Evolutionary conservation across 2,329 filamentous ascomycete genomes (phyloP).

Genomic region (Chalaropsis ovoidea): DNA sequence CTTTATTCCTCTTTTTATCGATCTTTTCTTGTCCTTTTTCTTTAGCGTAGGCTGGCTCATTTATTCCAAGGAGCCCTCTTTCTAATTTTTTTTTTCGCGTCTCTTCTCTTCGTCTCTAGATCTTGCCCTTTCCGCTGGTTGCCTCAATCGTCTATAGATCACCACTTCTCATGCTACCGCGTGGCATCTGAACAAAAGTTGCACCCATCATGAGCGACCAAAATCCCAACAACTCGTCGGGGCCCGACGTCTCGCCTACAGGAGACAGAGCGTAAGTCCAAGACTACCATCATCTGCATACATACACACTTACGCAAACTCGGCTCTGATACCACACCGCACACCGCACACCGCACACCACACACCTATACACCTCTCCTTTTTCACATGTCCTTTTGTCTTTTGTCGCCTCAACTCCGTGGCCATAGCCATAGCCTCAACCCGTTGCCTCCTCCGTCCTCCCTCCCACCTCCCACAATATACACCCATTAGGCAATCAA

Average conservation of each 20-base stretch:
- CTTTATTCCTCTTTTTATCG: background rate
- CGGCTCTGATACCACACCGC: background rate
- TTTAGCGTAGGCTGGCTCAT: background rate
- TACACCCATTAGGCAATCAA: background rate
- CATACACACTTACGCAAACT: background rate
- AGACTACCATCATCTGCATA: background rate
- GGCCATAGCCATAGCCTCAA: background rate
- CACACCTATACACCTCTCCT: background rate
- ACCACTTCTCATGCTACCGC: background rate
- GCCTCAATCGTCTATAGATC: background rate
- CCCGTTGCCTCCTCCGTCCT: background rate
- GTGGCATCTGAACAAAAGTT: conserved; percentile 1
- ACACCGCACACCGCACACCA: too few species aligned
- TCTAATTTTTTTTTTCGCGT: conserved; percentile 1
- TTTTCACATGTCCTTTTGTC: background rate
- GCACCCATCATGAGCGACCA: conserved; percentile 21
- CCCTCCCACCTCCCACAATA: background rate
- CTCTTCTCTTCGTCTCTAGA: conserved; percentile 3
- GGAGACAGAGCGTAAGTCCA: conserved; percentile 24
- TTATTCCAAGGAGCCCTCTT: conserved; percentile 10
- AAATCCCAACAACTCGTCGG: conserved; percentile 15
- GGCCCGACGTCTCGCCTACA: conserved; percentile 7
- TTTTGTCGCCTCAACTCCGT: conserved; percentile 1
- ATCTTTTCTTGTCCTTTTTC: background rate
- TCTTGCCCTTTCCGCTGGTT: background rate